These are phyloP conservation scores for Boletus reticulatus DNA, from an alignment of 768 basidiomycete species.

Conservation along the genomic window DNA sequence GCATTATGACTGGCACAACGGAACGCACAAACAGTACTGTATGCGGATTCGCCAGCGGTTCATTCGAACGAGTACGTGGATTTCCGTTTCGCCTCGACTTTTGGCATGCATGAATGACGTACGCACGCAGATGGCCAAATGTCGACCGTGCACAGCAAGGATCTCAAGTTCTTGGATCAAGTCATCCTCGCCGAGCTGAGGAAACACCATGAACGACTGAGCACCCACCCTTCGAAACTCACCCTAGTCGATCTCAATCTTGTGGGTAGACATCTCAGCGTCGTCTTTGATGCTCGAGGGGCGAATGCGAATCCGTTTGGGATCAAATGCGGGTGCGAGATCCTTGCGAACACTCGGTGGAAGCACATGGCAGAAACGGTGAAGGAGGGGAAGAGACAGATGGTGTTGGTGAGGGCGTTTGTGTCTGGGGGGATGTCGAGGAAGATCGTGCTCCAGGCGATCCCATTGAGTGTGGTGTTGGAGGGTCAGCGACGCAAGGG, in stretches of 20 bases:
- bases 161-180: conserved; percentile 27
- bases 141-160: conserved; percentile 22
- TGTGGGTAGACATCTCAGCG: conserved; percentile 4
- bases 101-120: not conserved
- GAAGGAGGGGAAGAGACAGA: conserved; percentile 8
- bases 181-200: conserved; percentile 26
- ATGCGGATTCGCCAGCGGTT: conserved; percentile 19
- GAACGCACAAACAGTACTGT: conserved; percentile 30
- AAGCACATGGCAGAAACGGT: conserved; percentile 19
- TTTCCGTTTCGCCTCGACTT: no score
- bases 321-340: conserved; percentile 24
- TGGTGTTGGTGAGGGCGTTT: conserved; percentile 27
- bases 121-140: conserved; percentile 20
- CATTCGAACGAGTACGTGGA: conserved; percentile 15
- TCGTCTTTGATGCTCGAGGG: conserved; percentile 23
- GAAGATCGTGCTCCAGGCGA: conserved; percentile 26
- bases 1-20: conserved; percentile 25
- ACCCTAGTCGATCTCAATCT: conserved; percentile 28
- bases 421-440: conserved; percentile 27
- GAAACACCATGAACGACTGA: conserved; percentile 16
- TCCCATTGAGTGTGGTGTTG: conserved; percentile 21
- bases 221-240: conserved; percentile 12
- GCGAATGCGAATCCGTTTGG: conserved; percentile 23
- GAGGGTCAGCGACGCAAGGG: not conserved
- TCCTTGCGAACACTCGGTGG: conserved; percentile 23